These are phyloP conservation scores for Magnolia kwangsiensis DNA, from an alignment of 164 flowering plant species.

Conservation along the genomic window DNA sequence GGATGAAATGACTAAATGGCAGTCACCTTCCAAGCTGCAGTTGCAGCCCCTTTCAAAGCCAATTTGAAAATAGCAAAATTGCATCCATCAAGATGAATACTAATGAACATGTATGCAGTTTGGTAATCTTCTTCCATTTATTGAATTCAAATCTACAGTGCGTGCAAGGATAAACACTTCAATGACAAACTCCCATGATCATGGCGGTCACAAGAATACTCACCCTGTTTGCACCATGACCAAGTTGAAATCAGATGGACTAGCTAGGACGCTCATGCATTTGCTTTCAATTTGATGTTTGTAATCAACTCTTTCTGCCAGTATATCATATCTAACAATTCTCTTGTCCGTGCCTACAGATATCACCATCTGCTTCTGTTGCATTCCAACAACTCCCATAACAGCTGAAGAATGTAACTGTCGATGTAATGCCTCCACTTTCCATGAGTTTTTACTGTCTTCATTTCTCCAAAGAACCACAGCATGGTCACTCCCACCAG, in stretches of 20 bases:
- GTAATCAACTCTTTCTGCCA: constrained; percentile 55
- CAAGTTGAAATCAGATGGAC: constrained; percentile 87
- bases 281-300: constrained; percentile 80
- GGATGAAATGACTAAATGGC: too few species aligned
- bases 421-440: constrained; percentile 67
- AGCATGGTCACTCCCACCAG: constrained; percentile 94
- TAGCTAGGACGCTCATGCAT: constrained; percentile 86
- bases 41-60: background rate
- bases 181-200: too few species aligned
- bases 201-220: constrained; percentile 1
- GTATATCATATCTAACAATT: constrained; percentile 69
- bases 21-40: too few species aligned
- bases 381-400: constrained; percentile 91
- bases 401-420: constrained; percentile 81
- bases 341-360: constrained; percentile 88
- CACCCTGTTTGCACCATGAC: constrained; percentile 95
- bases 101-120: background rate
- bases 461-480: constrained; percentile 74
- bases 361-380: constrained; percentile 58
- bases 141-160: too few species aligned
- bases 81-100: background rate
- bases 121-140: too few species aligned
- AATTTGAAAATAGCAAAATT: too few species aligned
- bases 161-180: constrained; percentile 46
- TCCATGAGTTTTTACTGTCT: constrained; percentile 57